Base-by-base conservation (phyloP, 31 red algal genomes). In the Odonthalia washingtoniensis region DNA sequence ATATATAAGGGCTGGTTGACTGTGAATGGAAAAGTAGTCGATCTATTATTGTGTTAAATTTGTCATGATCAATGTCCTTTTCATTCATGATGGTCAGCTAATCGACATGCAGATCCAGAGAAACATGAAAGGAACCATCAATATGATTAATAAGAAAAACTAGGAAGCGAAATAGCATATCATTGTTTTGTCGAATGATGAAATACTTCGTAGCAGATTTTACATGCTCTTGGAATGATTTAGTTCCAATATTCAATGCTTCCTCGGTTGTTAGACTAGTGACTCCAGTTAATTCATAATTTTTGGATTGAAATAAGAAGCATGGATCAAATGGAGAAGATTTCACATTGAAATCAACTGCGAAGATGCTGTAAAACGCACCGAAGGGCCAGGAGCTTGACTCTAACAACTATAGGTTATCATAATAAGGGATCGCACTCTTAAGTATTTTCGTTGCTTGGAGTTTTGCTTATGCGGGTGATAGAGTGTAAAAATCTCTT, bases 381-480 rank as follows among this genome's bases (percentile, higher is more conserved):
- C 30, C 77, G 28, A 63, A 53, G 46, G 30, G 61, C 41, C 21
- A 80, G n/a, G n/a, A n/a, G n/a, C n/a, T n/a, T n/a, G n/a, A n/a
- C n/a, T n/a, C n/a, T n/a, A n/a, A n/a, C n/a, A n/a, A n/a, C n/a
- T n/a, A n/a, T n/a, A n/a, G n/a, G n/a, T n/a, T n/a, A n/a, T n/a
- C n/a, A n/a, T n/a, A n/a, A n/a, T n/a, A n/a, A n/a, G n/a, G n/a
- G n/a, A n/a, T n/a, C n/a, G n/a, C n/a, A n/a, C n/a, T n/a, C n/a
- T n/a, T n/a, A n/a, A n/a, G n/a, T n/a, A n/a, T n/a, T n/a, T n/a
- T n/a, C n/a, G n/a, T n/a, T n/a, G n/a, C n/a, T n/a, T n/a, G n/a
- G n/a, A n/a, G n/a, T n/a, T n/a, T n/a, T n/a, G 65, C 60, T 83
- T 83, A 17, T 5, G 24, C 27, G 26, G 28, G 60, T 35, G 80